Base-by-base conservation (phyloP, 495 filamentous ascomycete genomes). In the Aspergillus panamensis region DNA sequence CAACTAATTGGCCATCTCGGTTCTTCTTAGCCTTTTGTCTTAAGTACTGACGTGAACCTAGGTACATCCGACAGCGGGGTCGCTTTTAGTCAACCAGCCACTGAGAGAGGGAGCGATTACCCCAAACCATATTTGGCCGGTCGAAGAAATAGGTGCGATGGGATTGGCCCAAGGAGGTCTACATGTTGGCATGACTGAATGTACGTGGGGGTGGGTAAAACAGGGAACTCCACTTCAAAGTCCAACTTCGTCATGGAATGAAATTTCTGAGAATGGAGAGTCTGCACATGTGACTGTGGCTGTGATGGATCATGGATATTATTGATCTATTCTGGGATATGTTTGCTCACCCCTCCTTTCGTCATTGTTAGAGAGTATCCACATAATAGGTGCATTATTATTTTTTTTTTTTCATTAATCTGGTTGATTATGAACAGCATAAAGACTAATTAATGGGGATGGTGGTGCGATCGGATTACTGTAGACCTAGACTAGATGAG, bases 121-220 rank as follows among this genome's bases (percentile, higher is more conserved):
- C 19, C 42, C 42, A 45, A 45, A 45, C 6, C 16, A 45, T 20
- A 45, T 21, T 16, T 4, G 19, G 17, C n/a, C 42, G 7, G 1
- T 8, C 20, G 14, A 1, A 17, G 33, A 43, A 57, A 57, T 57
- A 35, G 17, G 14, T 10, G 5, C 1, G 17, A 20, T 29, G 21
- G 16, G 21, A 57, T 57, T 57, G 48, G 55, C 6, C 17, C 3
- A 20, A 19, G 25, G 29, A 3, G 13, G 25, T 49, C 47, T 20
- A 49, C 29, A 20, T 39, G 9, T 16, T 31, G 53, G 40, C 60
- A 62, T 62, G 60, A 58, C 50, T 53, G 43, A 53, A 57, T 53
- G 48, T 62, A 62, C 60, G 31, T 51, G 58, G 52, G 59, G 40
- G 14, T 44, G 60, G 50, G 60, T 62, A 62, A 25, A 37, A 50